phyloP scores from a whole-genome alignment of 1,284 basidiomycete species.

The Uromyces viciae-fabae region DNA sequence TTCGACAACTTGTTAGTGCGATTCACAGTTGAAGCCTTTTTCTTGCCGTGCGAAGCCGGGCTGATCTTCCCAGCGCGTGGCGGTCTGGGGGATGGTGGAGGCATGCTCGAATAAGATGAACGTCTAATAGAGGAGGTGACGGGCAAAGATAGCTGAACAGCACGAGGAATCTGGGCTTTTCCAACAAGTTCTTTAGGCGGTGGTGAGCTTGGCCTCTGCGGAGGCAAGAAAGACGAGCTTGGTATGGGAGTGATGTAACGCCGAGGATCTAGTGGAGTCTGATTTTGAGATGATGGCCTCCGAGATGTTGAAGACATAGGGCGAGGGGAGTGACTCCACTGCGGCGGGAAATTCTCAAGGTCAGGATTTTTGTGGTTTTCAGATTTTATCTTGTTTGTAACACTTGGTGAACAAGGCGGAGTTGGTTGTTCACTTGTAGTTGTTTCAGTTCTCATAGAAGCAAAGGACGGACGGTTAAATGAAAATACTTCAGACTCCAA shows the following conservation, averaged over 20 bases:
- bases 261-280: neutral
- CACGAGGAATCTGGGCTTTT: conserved; percentile 18
- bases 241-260: neutral
- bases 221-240: conserved; percentile 7
- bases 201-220: conserved; percentile 31
- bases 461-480: conserved; percentile 9
- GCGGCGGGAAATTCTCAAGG: neutral
- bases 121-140: neutral
- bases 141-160: conserved; percentile 18
- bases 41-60: neutral
- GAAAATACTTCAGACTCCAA: conserved; percentile 26
- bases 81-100: conserved; percentile 32
- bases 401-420: conserved; percentile 5
- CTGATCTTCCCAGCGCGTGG: conserved; percentile 1
- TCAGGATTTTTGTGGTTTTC: too few relatives aligned
- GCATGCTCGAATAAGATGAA: conserved; percentile 43
- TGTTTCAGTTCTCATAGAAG: conserved; percentile 19
- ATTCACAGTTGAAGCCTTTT: neutral
- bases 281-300: neutral
- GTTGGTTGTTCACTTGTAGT: conserved; percentile 27
- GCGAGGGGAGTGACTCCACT: neutral
- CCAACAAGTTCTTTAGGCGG: conserved; percentile 31
- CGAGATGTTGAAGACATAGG: neutral
- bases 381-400: too few relatives aligned
- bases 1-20: conserved; percentile 14